These are phyloP conservation scores for Aureobasidium vineae DNA, from an alignment of 2,329 filamentous ascomycete genomes.

Conservation along the genomic window DNA sequence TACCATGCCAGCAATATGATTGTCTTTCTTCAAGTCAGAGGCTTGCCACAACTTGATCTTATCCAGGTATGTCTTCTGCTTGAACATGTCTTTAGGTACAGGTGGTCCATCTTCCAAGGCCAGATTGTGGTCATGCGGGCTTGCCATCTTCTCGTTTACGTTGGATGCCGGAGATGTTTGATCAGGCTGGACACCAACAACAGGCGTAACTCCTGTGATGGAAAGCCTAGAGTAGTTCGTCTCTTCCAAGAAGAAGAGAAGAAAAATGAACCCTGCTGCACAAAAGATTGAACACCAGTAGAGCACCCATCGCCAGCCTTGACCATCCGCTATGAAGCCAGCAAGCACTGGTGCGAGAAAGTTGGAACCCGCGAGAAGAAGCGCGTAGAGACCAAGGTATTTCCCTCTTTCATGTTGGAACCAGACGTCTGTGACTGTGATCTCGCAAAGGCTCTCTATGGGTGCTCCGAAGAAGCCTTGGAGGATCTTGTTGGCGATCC, in stretches of 20 bases:
- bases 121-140: neutral
- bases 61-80: slow-evolving; percentile 37
- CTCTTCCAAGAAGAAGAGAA: slow-evolving; percentile 62
- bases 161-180: neutral
- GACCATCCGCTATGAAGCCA: slow-evolving; percentile 51
- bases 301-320: slow-evolving; percentile 33
- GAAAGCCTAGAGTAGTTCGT: slow-evolving; percentile 49
- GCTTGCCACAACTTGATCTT: slow-evolving; percentile 38
- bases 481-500: slow-evolving; percentile 49
- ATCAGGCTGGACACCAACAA: neutral
- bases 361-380: slow-evolving; percentile 46
- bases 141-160: neutral
- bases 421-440: slow-evolving; percentile 34
- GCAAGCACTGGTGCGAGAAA: slow-evolving; percentile 50
- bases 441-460: slow-evolving; percentile 50
- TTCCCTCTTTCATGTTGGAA: slow-evolving; percentile 36
- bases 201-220: slow-evolving; percentile 5
- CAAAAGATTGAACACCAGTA: slow-evolving; percentile 57
- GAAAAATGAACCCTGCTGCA: slow-evolving; percentile 50
- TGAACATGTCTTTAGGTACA: neutral
- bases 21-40: slow-evolving; percentile 37
- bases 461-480: slow-evolving; percentile 51
- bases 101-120: neutral
- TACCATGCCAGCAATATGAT: slow-evolving; percentile 35
- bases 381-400: slow-evolving; percentile 35